These are phyloP conservation scores for Aureobasidium lini DNA, from an alignment of 2,329 filamentous ascomycete species.

Conservation along the genomic window DNA sequence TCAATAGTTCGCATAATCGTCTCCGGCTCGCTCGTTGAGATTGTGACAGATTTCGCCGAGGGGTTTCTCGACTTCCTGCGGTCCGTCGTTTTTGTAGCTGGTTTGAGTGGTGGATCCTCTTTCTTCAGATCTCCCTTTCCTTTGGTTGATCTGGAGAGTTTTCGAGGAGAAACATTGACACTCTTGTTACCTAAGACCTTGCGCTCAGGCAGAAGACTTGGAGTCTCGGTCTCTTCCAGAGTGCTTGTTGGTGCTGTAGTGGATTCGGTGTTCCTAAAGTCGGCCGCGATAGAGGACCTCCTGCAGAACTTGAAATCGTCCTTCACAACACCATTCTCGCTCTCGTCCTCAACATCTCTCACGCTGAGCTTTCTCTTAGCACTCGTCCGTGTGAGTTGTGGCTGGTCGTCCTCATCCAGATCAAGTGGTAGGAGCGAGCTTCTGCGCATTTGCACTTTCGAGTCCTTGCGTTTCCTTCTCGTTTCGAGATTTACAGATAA, in stretches of 20 bases:
- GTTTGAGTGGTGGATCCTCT: conserved; percentile 9
- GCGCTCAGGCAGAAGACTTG: conserved; percentile 23
- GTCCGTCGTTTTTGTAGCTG: conserved; percentile 12
- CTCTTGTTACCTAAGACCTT: conserved; percentile 37
- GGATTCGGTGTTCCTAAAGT: background rate
- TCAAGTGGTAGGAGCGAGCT: conserved; percentile 35
- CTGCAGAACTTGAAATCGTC: conserved; percentile 44
- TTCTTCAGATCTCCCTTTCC: conserved; percentile 18
- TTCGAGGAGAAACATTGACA: conserved; percentile 30
- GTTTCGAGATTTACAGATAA: conserved; percentile 45
- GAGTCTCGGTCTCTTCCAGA: background rate
- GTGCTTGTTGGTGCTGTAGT: background rate
- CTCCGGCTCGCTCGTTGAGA: conserved; percentile 19
- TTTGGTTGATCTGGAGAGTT: conserved; percentile 13
- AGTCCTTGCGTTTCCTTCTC: conserved; percentile 45
- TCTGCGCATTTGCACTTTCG: conserved; percentile 35
- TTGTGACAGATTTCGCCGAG: conserved; percentile 10
- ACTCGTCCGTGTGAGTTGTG: conserved; percentile 35
- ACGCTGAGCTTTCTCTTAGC: conserved; percentile 52
- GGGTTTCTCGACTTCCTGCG: conserved; percentile 16
- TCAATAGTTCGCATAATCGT: conserved; percentile 13
- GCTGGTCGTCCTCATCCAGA: conserved; percentile 27
- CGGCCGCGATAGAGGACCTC: conserved; percentile 16
- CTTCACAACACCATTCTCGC: conserved; percentile 21
- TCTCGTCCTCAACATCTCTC: conserved; percentile 41